Evolutionary conservation across 2,329 filamentous ascomycete species (phyloP), one percentile per base, ranked within the genome.

Genomic region (Xylariales sp.): DNA sequence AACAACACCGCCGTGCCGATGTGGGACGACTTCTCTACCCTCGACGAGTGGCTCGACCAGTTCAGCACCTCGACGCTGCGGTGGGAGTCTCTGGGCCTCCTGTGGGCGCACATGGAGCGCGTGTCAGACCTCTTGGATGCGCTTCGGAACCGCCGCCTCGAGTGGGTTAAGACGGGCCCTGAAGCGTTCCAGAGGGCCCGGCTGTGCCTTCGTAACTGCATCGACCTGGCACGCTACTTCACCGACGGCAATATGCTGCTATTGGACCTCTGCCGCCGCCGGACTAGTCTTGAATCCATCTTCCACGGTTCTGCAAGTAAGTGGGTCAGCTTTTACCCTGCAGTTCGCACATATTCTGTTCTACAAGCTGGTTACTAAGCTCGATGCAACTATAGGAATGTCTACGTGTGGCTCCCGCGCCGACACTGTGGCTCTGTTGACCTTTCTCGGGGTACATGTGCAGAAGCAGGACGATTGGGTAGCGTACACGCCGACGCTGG

Each of bases 251-350:
- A 68, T n/a, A 56, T 59, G 4, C 41, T 65, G 1, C 51, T 69
- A 44, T 52, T 69, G 2, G 56, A 58, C 17, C 50, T 70, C 0
- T 51, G 56, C 11, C 47, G 52, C n/a, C 56, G 61, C n/a, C 53
- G 59, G 6, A 37, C 44, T 5, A 57, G 62, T 2, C 44, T 63
- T 1, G 58, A 65, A 19, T 66, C 65, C 0, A 47, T 67, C 0
- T 46, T 65, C 7, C 51, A 50, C 2, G 66, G 66, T 11, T 66
- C 69, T 33, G 62, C 63, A 0, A 59, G 64, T 63, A 47, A 52
- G 61, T n/a, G n/a, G n/a, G n/a, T n/a, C n/a, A n/a, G n/a, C n/a
- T n/a, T 58, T 31, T 10, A 6, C 14, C 7, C 4, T 10, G 6
- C 15, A 7, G 10, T 16, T 29, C n/a, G 19, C 3, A 2, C 7